These are phyloP conservation scores for Phaeosphaeriaceae sp. DNA, from an alignment of 2,329 filamentous ascomycete genomes.

Conservation along the genomic window DNA sequence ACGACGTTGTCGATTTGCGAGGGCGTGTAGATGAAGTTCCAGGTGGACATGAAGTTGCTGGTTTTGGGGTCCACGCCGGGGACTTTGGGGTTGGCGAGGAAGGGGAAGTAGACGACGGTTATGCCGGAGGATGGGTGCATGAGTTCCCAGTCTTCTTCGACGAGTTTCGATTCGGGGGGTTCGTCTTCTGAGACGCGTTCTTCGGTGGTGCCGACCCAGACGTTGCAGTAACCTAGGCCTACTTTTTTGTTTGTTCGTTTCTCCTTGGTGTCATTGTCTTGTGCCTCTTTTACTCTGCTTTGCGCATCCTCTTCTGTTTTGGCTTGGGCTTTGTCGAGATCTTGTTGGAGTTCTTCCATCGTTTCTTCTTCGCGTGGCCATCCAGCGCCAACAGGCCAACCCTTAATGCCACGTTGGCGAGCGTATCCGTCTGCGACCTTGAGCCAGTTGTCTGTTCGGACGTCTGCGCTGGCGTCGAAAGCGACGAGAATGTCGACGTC, in stretches of 20 bases:
- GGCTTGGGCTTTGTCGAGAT: slow-evolving; percentile 73
- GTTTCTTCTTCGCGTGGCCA: slow-evolving; percentile 76
- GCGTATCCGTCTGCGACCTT: slow-evolving; percentile 93
- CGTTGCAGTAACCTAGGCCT: slow-evolving; percentile 84
- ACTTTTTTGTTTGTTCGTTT: slow-evolving; percentile 42
- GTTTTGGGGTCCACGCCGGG: slow-evolving; percentile 81
- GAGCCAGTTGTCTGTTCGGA: slow-evolving; percentile 95
- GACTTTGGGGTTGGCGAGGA: slow-evolving; percentile 81
- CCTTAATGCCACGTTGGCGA: slow-evolving; percentile 84
- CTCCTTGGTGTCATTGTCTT: slow-evolving; percentile 29
- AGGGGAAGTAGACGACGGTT: slow-evolving; percentile 87
- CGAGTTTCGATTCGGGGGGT: slow-evolving; percentile 59
- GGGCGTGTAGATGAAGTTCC: slow-evolving; percentile 97
- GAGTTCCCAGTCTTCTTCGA: slow-evolving; percentile 69
- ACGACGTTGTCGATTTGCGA: slow-evolving; percentile 89
- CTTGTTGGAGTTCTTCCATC: slow-evolving; percentile 64
- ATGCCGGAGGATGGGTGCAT: slow-evolving; percentile 82
- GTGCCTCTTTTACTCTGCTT: slow-evolving; percentile 67
- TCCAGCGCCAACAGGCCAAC: slow-evolving; percentile 93
- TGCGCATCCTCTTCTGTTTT: slow-evolving; percentile 66
- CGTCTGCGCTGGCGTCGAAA: slow-evolving; percentile 93
- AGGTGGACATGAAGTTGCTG: slow-evolving; percentile 89
- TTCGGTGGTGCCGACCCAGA: slow-evolving; percentile 88
- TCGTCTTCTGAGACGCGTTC: slow-evolving; percentile 68
- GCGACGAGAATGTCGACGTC: slow-evolving; percentile 89